phyloP scores from a whole-genome alignment of 768 basidiomycete species.

The Tylopilus balloui region DNA sequence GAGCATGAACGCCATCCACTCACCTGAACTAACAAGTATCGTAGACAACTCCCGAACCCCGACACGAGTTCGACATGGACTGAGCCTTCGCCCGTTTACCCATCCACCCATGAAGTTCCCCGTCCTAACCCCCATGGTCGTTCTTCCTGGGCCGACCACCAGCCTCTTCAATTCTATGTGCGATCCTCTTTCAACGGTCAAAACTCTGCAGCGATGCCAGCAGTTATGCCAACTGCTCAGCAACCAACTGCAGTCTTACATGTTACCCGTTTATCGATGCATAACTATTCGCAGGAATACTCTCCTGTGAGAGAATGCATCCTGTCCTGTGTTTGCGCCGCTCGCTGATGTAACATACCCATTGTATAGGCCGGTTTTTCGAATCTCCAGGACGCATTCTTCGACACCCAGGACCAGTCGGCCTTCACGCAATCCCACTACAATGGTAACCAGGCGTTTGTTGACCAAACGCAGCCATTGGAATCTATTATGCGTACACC shows the following conservation, averaged over 20 bases:
- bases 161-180: neutral
- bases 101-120: neutral
- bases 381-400: neutral
- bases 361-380: neutral
- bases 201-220: neutral
- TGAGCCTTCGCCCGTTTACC: neutral
- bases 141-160: neutral
- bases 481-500: neutral
- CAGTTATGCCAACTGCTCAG: neutral
- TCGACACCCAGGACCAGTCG: too few species aligned
- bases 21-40: neutral
- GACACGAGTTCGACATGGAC: too few species aligned
- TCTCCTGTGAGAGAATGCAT: neutral
- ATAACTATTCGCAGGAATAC: rapidly evolving
- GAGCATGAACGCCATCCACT: neutral
- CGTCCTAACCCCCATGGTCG: neutral
- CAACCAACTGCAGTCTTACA: too few species aligned
- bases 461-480: neutral
- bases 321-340: too few species aligned
- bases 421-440: neutral
- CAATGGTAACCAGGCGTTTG: neutral
- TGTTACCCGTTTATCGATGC: too few species aligned
- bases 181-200: neutral
- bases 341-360: neutral
- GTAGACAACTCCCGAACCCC: neutral